Evolutionary conservation across 257 asterid species (phyloP), one percentile per base, ranked within the genome.

Genomic region (Solanum pennellii): DNA sequence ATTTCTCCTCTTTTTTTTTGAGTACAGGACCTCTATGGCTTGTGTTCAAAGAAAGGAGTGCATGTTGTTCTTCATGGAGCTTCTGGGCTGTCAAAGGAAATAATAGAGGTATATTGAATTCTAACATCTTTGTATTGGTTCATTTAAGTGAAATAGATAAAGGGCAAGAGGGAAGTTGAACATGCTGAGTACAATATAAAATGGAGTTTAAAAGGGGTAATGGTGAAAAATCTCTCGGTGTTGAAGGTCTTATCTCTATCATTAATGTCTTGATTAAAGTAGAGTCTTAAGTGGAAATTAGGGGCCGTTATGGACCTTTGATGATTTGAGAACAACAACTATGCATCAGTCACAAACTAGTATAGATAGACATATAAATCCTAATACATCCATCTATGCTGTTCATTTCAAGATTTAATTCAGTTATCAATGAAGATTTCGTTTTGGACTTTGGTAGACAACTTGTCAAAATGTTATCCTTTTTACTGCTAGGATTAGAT

Each of bases 31-130:
- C 94, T 97, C 68, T 91, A 93, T 89, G 94, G 87, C 84, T 89
- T 95, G 93, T 88, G 96, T 89, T 91, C 94, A 74, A 92, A 89
- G 85, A 92, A 91, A 90, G 98, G 97, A 82, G 97, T 94, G 88
- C 89, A 91, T 86, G 94, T 97, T 35, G 99, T 97, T 73, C 99
- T 97, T 87, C 99, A 97, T 56, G 99, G 99, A 10, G 99, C 99
- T 62, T 97, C 99, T 66, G 99, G 99, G 79, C 91, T 97, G 94
- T 91, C 91, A 9, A 92, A 93, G 94, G 94, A 95, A 45, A 91
- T 93, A 62, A 89, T 97, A 20, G 91, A 93, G 99, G 99, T 97
- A 92, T 37, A 56, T 41, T 12, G 33, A 31, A 49, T 29, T 82
- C 69, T 82, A 82, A 29, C 25, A 20, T 29, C 65, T 82, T 82